A percentile compares a stretch with the other conserved stretches of the same genome.
These are phyloP conservation scores for Entomortierella beljakovae DNA, from an alignment of 192 early-diverging fungal genomes.

Conservation along the genomic window DNA sequence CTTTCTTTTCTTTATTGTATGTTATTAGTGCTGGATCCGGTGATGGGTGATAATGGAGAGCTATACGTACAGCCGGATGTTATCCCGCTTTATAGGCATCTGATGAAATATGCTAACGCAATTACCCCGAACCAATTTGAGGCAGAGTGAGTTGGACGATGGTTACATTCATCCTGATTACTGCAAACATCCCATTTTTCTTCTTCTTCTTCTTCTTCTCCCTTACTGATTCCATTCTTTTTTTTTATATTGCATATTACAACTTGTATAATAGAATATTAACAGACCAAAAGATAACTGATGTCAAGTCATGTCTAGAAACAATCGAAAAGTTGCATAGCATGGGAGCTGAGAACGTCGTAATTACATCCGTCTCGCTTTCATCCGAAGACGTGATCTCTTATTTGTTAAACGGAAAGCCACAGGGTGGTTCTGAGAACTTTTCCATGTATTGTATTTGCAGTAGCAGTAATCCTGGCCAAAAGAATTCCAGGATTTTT, in stretches of 20 bases:
- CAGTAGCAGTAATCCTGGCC: slow-evolving; percentile 7
- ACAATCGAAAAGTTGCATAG: slow-evolving; percentile 74
- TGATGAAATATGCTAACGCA: slow-evolving; percentile 74
- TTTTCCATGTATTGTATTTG: slow-evolving; percentile 32
- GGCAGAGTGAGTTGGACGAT: slow-evolving; percentile 75
- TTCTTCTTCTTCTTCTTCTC: background rate
- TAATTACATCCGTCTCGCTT: slow-evolving; percentile 81
- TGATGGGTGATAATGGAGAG: slow-evolving; percentile 88
- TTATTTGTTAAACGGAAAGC: background rate
- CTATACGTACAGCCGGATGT: slow-evolving; percentile 87
- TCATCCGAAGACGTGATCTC: slow-evolving; percentile 35
- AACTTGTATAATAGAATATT: slow-evolving; percentile 53
- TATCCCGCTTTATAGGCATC: slow-evolving; percentile 80
- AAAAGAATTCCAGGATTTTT: slow-evolving; percentile 59
- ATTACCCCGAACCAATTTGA: slow-evolving; percentile 96
- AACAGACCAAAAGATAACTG: slow-evolving; percentile 63
- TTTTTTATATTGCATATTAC: background rate
- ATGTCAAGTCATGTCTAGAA: slow-evolving; percentile 62
- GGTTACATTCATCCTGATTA: background rate
- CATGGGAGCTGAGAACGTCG: slow-evolving; percentile 72
- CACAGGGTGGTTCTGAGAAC: background rate
- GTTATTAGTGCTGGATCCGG: slow-evolving; percentile 81
- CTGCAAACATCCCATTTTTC: too few species aligned
- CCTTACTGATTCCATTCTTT: background rate
- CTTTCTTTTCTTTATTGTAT: background rate